These are phyloP conservation scores for Neurospora tetraspora DNA, from an alignment of 495 filamentous ascomycete species.

Conservation along the genomic window DNA sequence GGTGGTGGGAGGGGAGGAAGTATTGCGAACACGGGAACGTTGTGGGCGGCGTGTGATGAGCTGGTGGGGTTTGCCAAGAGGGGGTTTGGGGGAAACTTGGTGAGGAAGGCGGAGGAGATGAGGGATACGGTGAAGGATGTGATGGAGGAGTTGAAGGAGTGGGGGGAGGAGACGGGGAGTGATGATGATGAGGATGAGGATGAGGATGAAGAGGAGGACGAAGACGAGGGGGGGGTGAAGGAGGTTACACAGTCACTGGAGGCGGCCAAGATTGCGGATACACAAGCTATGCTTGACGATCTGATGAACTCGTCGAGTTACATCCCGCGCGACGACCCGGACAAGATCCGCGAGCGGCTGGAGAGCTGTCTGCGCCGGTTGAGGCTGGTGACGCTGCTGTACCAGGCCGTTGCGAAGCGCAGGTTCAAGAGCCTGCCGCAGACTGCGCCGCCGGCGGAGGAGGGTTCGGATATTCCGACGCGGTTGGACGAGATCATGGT, in stretches of 20 bases:
- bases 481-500: conserved; percentile 36
- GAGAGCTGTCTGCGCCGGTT: conserved; percentile 47
- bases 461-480: conserved; percentile 15
- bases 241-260: conserved; percentile 14
- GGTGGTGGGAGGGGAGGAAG: conserved; percentile 30
- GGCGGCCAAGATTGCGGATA: conserved; percentile 8
- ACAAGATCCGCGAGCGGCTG: conserved; percentile 45
- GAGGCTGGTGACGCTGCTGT: conserved; percentile 47
- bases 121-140: conserved; percentile 69
- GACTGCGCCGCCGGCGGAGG: conserved; percentile 13
- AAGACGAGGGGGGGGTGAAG: conserved; percentile 10
- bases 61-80: conserved; percentile 49
- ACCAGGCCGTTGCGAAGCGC: conserved; percentile 50
- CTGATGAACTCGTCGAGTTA: conserved; percentile 45
- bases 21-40: conserved; percentile 46
- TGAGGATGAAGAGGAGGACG: conserved; percentile 26
- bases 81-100: conserved; percentile 54
- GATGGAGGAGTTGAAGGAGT: conserved; percentile 73
- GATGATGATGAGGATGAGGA: conserved; percentile 35
- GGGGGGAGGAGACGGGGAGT: conserved; percentile 55
- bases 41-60: conserved; percentile 68
- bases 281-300: conserved; percentile 41
- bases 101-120: conserved; percentile 53
- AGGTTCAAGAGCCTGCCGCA: conserved; percentile 44
- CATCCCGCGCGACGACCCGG: conserved; percentile 44